These are phyloP conservation scores for Saccharomycopsis babjevae DNA, from an alignment of 805 yeast genomes.

Conservation along the genomic window DNA sequence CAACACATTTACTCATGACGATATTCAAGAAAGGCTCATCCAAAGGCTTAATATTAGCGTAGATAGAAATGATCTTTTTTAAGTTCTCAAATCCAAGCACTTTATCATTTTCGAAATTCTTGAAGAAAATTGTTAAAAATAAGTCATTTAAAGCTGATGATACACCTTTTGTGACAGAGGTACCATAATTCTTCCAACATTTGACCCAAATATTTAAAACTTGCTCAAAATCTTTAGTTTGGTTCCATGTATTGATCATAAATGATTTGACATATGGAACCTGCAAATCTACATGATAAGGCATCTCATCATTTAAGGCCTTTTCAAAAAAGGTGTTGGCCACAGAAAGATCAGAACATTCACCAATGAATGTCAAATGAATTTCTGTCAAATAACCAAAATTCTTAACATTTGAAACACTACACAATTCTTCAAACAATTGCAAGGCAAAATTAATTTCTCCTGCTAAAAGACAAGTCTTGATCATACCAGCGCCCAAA, in stretches of 20 bases:
- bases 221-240: constrained; percentile 46
- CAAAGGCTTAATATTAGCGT: constrained; percentile 45
- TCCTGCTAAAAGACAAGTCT: constrained; percentile 56
- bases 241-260: constrained; percentile 48
- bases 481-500: constrained; percentile 61
- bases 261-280: constrained; percentile 63
- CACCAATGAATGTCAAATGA: constrained; percentile 70
- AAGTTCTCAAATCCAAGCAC: constrained; percentile 48
- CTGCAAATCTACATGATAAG: constrained; percentile 60
- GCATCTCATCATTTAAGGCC: constrained; percentile 60
- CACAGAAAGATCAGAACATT: constrained; percentile 58
- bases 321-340: constrained; percentile 68
- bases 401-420: constrained; percentile 35
- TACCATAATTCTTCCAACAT: constrained; percentile 49
- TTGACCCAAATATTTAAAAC: constrained; percentile 54
- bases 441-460: constrained; percentile 57
- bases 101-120: constrained; percentile 40
- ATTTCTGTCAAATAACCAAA: constrained; percentile 56
- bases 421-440: constrained; percentile 50
- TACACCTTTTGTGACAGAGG: constrained; percentile 53
- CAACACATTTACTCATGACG: constrained; percentile 51
- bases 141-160: constrained; percentile 63
- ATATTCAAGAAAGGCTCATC: constrained; percentile 82
- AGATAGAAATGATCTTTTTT: constrained; percentile 44
- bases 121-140: constrained; percentile 60